Percentiles rank a stretch among this genome's conserved stretches.
phyloP scores from a whole-genome alignment of 192 early-diverging fungal species.

The Dissophora ornata region DNA sequence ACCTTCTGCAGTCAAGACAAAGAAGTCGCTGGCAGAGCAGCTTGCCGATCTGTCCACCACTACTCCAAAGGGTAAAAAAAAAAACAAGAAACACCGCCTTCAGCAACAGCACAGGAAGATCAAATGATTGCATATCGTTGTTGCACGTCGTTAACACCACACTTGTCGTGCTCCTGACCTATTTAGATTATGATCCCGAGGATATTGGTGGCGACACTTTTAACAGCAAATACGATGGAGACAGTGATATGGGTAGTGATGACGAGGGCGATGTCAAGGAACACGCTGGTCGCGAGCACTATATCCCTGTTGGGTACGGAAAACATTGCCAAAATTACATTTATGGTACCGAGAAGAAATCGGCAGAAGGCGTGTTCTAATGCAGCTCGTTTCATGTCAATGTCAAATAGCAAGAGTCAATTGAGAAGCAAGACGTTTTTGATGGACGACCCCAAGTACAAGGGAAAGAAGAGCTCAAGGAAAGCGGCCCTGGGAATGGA shows the following conservation, averaged over 20 bases:
- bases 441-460: constrained; percentile 79
- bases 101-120: too few species aligned
- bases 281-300: constrained; percentile 70
- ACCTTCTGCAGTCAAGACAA: constrained; percentile 33
- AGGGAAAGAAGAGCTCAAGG: constrained; percentile 73
- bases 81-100: too few species aligned
- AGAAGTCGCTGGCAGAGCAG: constrained; percentile 62
- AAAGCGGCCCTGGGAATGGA: constrained; percentile 68
- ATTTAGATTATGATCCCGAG: constrained; percentile 82
- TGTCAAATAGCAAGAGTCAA: constrained; percentile 72
- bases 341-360: too few species aligned
- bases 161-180: too few species aligned
- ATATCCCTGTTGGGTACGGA: constrained; percentile 71
- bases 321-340: background rate
- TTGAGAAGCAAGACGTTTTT: constrained; percentile 68
- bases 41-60: constrained; percentile 65
- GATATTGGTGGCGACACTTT: constrained; percentile 67
- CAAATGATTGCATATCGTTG: too few species aligned
- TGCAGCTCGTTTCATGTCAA: too few species aligned
- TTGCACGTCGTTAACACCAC: too few species aligned
- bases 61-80: constrained; percentile 61
- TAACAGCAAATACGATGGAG: constrained; percentile 56
- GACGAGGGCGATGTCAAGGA: constrained; percentile 61
- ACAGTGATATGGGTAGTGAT: constrained; percentile 62
- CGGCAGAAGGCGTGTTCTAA: too few species aligned